A percentile compares a stretch with the other conserved stretches of the same genome.
These are phyloP conservation scores for Lactuca sativa DNA, from an alignment of 129 eudicot genomes.

Conservation along the genomic window DNA sequence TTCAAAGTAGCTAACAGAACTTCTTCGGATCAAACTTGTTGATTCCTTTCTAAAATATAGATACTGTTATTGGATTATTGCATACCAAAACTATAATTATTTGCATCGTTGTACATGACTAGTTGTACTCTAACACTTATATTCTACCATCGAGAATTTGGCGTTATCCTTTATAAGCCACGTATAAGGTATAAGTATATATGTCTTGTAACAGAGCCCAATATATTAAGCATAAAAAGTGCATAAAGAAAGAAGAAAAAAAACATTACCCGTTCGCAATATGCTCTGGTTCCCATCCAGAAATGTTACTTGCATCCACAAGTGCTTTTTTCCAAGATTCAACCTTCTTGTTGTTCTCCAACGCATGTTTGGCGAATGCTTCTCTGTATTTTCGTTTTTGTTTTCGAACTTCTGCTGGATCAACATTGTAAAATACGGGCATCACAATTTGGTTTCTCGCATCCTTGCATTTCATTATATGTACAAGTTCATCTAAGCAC, in stretches of 20 bases:
- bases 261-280: constrained; percentile 4
- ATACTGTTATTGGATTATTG: too few species aligned
- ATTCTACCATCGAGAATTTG: too few species aligned
- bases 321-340: constrained; percentile 18
- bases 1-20: too few species aligned
- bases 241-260: not conserved
- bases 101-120: too few species aligned
- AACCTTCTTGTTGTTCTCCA: not conserved
- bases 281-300: constrained; percentile 1
- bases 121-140: too few species aligned
- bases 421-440: constrained; percentile 12
- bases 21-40: too few species aligned
- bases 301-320: constrained; percentile 3
- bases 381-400: constrained; percentile 1
- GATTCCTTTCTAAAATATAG: too few species aligned
- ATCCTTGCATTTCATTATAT: constrained; percentile 21
- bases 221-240: too few species aligned
- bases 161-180: too few species aligned
- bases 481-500: constrained; percentile 17
- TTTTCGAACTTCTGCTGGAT: constrained; percentile 1
- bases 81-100: too few species aligned
- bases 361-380: constrained; percentile 5
- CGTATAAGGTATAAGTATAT: too few species aligned
- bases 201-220: too few species aligned
- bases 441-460: constrained; percentile 2